These are phyloP conservation scores for Echinosophora koreensis DNA, from an alignment of 306 rosid genomes.

Conservation along the genomic window DNA sequence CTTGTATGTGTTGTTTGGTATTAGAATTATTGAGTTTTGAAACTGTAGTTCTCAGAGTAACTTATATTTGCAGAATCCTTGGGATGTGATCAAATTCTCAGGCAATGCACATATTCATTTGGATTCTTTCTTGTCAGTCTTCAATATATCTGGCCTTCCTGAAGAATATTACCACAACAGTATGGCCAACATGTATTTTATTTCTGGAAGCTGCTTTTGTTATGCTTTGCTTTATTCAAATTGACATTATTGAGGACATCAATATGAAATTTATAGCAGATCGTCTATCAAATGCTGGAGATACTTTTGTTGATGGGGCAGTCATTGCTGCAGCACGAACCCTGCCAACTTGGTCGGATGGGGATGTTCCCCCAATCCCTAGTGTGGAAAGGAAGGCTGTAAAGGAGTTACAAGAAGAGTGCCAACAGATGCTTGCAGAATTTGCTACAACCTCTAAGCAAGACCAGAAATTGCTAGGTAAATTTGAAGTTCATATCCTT, in stretches of 20 bases:
- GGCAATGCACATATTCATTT: conserved; percentile 82
- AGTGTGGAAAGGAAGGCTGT: conserved; percentile 82
- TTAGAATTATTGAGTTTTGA: conserved; percentile 30
- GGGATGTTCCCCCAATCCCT: conserved; percentile 86
- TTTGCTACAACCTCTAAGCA: conserved; percentile 74
- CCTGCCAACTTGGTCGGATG: conserved; percentile 87
- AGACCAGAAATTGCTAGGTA: conserved; percentile 81
- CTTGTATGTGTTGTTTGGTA: not conserved
- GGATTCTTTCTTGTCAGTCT: conserved; percentile 91
- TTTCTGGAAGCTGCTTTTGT: conserved; percentile 16
- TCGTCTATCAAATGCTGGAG: conserved; percentile 58
- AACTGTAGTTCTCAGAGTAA: conserved; percentile 31
- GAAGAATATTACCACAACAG: conserved; percentile 87
- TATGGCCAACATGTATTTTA: conserved; percentile 48
- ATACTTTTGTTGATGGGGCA: conserved; percentile 88
- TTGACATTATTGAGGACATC: conserved; percentile 25
- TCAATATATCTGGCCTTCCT: conserved; percentile 90
- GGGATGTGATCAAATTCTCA: conserved; percentile 84
- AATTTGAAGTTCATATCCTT: conserved; percentile 31
- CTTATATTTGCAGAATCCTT: conserved; percentile 79
- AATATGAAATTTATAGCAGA: conserved; percentile 58
- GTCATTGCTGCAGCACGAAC: conserved; percentile 91
- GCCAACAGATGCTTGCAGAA: conserved; percentile 67
- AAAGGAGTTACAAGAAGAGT: conserved; percentile 79
- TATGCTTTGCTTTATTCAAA: conserved; percentile 24